Conservation (phyloP, 371 early-diverging fungal genomes). For the Mortierella polycephala region DNA sequence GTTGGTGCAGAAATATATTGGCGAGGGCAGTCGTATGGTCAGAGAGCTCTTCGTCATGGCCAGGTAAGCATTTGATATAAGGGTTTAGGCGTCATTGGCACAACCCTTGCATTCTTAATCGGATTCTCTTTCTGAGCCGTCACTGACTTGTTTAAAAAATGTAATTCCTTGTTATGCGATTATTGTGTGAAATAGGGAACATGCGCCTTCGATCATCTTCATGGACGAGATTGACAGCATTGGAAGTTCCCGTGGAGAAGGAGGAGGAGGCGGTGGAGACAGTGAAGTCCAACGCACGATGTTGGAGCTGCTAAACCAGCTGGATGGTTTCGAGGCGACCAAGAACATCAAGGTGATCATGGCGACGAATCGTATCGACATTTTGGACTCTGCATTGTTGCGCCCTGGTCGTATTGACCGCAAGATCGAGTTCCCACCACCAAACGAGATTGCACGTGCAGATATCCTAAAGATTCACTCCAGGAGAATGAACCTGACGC, state of each 20-base stretch:
- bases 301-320: conserved; percentile 99
- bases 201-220: conserved; percentile 99
- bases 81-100: neutral
- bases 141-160: neutral
- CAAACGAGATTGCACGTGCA: conserved; percentile 96
- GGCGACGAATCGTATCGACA: conserved; percentile 99
- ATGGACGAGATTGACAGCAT: conserved; percentile 99
- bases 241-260: conserved; percentile 94
- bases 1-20: conserved; percentile 99
- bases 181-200: conserved; percentile 66
- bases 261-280: conserved; percentile 89
- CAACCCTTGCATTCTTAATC: neutral
- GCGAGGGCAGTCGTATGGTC: conserved; percentile 99
- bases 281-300: conserved; percentile 99
- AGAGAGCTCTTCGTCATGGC: conserved; percentile 99
- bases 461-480: conserved; percentile 99
- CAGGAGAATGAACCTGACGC: conserved; percentile 99
- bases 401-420: conserved; percentile 99
- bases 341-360: conserved; percentile 99
- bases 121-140: neutral
- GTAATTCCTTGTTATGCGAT: too few species aligned
- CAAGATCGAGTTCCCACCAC: conserved; percentile 99
- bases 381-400: conserved; percentile 97
- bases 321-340: conserved; percentile 99
- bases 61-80: conserved; percentile 58